Base-by-base conservation (phyloP, 2,329 filamentous ascomycete genomes). In the Epichloe gansuensis region DNA sequence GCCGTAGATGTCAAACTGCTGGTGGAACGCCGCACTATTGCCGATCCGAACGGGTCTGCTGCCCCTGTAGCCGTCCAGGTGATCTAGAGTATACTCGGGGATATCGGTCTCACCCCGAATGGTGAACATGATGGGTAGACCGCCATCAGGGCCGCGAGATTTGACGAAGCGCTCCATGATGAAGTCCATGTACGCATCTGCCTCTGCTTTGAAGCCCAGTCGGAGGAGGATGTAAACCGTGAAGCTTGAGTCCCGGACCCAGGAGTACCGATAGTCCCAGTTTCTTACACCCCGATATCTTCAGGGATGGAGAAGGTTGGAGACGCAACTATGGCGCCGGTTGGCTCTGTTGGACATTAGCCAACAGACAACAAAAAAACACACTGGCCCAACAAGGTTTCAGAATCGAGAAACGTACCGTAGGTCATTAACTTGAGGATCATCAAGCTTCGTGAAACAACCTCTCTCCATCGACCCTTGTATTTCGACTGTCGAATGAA, bases 221-320 rank as follows among this genome's bases (percentile, higher is more conserved):
- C 86, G 81, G 2, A 91, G 75, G 34, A 91, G 75, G 56, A 90
- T 83, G 60, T 90, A 90, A 58, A 89, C 81, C 1, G 84, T 88
- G 66, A 89, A 89, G 57, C 83, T 87, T 0, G 83, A 81, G 67
- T 91, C 86, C 23, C 86, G 77, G 38, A 90, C 80, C 86, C 86
- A 91, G 9, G 77, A 86, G 66, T 80, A 91, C n/a, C 84, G 76
- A 61, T 87, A 87, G 63, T 87, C 83, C 83, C 80, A 83, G 61
- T 83, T 83, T 23, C 78, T 76, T 21, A 72, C 69, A 13, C 85
- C 85, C 85, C 85, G 41, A 88, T 78, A 49, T 84, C 82, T 63
- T 90, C 86, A 0, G 86, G 86, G 1, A 90, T 75, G 0, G 85
- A 88, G 61, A 90, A 91, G 0, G 85, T 90, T 0, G 86, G 85